phyloP scores from a whole-genome alignment of 2,329 filamentous ascomycete genomes.

The Leptosphaerulina australis region DNA sequence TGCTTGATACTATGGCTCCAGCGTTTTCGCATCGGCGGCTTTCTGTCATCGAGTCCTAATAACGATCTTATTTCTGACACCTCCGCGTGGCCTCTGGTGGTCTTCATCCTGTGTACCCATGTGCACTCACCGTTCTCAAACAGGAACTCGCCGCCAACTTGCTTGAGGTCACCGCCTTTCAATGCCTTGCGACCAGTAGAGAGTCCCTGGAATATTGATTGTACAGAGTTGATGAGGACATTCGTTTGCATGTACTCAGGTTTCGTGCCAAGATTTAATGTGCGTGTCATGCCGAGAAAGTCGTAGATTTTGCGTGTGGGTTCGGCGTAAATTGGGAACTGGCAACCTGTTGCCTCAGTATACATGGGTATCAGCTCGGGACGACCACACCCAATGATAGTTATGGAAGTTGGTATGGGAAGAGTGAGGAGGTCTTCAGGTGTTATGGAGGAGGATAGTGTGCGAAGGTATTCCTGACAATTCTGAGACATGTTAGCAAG shows the following conservation, averaged over 20 bases:
- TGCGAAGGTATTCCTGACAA: constrained; percentile 75
- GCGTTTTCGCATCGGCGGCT: constrained; percentile 38
- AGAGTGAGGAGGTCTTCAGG: constrained; percentile 54
- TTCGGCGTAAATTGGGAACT: constrained; percentile 79
- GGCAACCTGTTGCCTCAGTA: constrained; percentile 64
- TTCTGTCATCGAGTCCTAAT: constrained; percentile 55
- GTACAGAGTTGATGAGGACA: constrained; percentile 53
- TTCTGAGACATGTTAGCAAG: constrained; percentile 56
- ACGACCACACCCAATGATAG: constrained; percentile 74
- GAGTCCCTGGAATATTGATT: constrained; percentile 65
- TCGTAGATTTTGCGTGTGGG: constrained; percentile 70
- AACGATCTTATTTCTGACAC: constrained; percentile 68
- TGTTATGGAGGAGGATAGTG: constrained; percentile 64
- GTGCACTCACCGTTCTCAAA: constrained; percentile 72
- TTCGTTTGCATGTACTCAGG: constrained; percentile 70
- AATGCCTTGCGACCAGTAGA: constrained; percentile 64
- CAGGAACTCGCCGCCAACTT: constrained; percentile 80
- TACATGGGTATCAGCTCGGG: constrained; percentile 72
- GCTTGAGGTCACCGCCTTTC: constrained; percentile 68
- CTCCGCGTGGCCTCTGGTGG: constrained; percentile 78
- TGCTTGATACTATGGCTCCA: constrained; percentile 45
- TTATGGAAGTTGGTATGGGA: constrained; percentile 64
- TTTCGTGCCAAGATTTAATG: constrained; percentile 64
- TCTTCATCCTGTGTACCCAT: constrained; percentile 84
- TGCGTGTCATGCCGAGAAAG: constrained; percentile 71